Conservation (phyloP, 108 stramenopile species). For the Skeletonema potamos region DNA sequence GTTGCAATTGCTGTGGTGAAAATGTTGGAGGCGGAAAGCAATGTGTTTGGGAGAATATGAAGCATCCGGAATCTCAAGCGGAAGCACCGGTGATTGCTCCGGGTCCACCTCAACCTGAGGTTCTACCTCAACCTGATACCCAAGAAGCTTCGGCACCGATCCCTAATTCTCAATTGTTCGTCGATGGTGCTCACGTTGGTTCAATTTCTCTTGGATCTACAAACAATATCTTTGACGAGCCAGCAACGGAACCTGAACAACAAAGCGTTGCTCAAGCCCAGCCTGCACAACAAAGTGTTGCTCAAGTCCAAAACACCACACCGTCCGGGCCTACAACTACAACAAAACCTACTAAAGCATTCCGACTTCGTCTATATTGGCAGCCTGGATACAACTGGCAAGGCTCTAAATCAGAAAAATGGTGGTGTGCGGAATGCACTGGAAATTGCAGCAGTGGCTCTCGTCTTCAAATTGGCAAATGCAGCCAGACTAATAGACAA, state of each 20-base stretch:
- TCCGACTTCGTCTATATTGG: slow-evolving; percentile 18
- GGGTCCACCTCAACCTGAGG: background rate
- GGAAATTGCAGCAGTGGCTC: slow-evolving; percentile 1
- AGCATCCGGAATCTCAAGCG: slow-evolving; percentile 14
- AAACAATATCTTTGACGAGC: background rate
- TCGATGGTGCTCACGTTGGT: background rate
- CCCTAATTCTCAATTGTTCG: background rate
- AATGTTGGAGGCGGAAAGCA: slow-evolving; percentile 6
- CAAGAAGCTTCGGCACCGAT: too few species aligned
- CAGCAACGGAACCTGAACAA: background rate
- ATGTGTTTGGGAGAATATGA: slow-evolving; percentile 18
- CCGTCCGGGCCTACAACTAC: background rate
- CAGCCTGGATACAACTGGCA: slow-evolving; percentile 21
- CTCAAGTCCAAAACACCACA: background rate
- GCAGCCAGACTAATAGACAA: background rate
- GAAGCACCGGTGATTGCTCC: background rate
- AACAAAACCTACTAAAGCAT: background rate
- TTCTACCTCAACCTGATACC: too few species aligned
- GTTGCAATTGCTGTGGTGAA: slow-evolving; percentile 9
- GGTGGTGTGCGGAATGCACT: slow-evolving; percentile 17
- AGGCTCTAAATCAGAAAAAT: background rate
- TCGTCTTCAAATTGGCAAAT: slow-evolving; percentile 8
- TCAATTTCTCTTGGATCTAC: background rate
- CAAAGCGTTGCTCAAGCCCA: background rate
- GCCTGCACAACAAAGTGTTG: background rate